Percentiles rank a stretch among this genome's conserved stretches.
Conservation (phyloP, 352 stramenopile species). For the Phytopythium sindhum region DNA sequence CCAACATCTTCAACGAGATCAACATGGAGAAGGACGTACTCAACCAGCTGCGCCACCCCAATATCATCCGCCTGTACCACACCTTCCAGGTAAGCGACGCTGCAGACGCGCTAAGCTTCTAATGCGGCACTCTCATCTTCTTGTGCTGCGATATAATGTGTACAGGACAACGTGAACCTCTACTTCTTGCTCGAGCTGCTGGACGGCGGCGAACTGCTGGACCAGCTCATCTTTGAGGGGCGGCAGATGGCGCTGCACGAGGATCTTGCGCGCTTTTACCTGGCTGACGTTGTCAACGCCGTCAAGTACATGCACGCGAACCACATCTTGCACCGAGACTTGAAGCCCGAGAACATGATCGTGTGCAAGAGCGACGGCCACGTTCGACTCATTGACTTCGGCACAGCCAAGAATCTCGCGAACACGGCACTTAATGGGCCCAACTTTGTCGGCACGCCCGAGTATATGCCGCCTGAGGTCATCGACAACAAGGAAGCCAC, state of each 20-base stretch:
- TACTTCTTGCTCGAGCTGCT: conserved; percentile 97
- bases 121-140: neutral
- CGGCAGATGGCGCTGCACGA: conserved; percentile 75
- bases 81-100: conserved; percentile 87
- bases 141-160: neutral
- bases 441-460: conserved; percentile 86
- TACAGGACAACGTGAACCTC: conserved; percentile 86
- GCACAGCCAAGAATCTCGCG: conserved; percentile 71
- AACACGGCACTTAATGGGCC: conserved; percentile 65
- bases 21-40: conserved; percentile 96
- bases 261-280: conserved; percentile 80
- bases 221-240: conserved; percentile 80
- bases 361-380: conserved; percentile 60
- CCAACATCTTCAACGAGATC: conserved; percentile 99
- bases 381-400: conserved; percentile 81
- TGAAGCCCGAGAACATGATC: conserved; percentile 97
- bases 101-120: neutral
- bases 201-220: conserved; percentile 90
- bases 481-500: conserved; percentile 78
- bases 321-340: conserved; percentile 90
- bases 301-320: conserved; percentile 93
- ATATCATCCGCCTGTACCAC: conserved; percentile 94
- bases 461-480: conserved; percentile 87
- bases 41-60: conserved; percentile 84
- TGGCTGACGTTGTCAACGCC: conserved; percentile 87